Evolutionary conservation across 1,139 yeast genomes (phyloP).

Genomic region (Saccharomyces hybrid): DNA sequence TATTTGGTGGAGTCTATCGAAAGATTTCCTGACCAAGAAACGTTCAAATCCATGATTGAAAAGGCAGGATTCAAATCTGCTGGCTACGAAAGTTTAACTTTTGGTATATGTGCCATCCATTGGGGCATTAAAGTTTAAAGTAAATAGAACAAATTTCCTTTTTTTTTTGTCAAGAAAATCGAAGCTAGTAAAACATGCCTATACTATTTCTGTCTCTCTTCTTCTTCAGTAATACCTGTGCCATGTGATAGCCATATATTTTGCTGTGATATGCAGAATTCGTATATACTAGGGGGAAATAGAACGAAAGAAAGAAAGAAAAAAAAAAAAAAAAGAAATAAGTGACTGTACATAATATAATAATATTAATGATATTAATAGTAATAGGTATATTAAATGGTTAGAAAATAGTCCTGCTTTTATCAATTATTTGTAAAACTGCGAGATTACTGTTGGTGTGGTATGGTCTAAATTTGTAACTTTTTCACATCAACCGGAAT

Average conservation of each 20-base stretch:
- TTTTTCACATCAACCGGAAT: slow-evolving; percentile 34
- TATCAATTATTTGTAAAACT: background rate
- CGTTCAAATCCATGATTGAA: slow-evolving; percentile 83
- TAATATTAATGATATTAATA: background rate
- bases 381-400: background rate
- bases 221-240: background rate
- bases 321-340: slow-evolving; percentile 1
- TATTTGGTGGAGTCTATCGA: slow-evolving; percentile 90
- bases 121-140: slow-evolving; percentile 74
- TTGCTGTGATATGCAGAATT: background rate
- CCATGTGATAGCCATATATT: background rate
- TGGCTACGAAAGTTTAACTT: slow-evolving; percentile 92
- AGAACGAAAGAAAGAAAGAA: background rate
- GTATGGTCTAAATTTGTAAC: slow-evolving; percentile 7
- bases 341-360: background rate
- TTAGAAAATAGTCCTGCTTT: background rate
- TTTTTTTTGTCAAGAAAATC: background rate
- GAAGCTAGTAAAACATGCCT: background rate
- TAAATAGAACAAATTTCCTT: background rate
- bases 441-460: background rate
- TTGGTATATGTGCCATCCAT: slow-evolving; percentile 94
- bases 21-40: slow-evolving; percentile 86
- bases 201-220: background rate
- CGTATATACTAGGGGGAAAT: background rate
- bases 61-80: slow-evolving; percentile 91